Base-by-base conservation (phyloP, 768 basidiomycete genomes). In the Hygrophorus pudorinus region DNA sequence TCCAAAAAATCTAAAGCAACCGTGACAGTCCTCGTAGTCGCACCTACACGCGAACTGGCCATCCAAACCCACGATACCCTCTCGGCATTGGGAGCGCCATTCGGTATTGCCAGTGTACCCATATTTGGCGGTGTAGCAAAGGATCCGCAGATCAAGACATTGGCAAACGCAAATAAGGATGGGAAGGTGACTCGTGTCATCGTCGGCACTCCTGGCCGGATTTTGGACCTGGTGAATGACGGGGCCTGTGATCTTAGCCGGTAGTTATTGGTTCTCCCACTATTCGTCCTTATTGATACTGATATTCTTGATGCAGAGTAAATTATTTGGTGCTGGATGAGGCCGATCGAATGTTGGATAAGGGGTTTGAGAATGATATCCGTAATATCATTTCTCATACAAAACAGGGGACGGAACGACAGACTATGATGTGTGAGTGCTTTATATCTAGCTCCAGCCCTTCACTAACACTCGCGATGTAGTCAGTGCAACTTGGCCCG, bases 401-500 rank as follows among this genome's bases (percentile, higher is more conserved):
- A 1, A 75, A 80, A 65, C 77, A 77, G 57, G 70, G 73, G 29
- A 59, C 69, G n/a, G 72, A 76, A 46, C 75, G 91, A 37, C 90
- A 93, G 65, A 94, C 89, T 5, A 80, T 92, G 73, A 92, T 93
- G 90, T 93, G 88, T 92, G 60, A 52, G 86, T 74, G 16, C 20
- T 44, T 38, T 28, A 38, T 36, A 42, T 48, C 12, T 34, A n/a
- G 29, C 38, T 21, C 17, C 12, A 28, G n/a, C n/a, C n/a, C 21
- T 31, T 20, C 30, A 39, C n/a, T 35, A 39, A 40, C 28, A 16
- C 27, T 46, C 40, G 28, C 21, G 24, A 13, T 42, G 39, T 52
- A 93, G 90, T 98, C 69, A 96, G 91, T 41, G 96, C 96, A 7
- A 99, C 96, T 6, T 99, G 96, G 96, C 96, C 96, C 0, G 90